Evolutionary conservation across 1,139 yeast genomes (phyloP), one percentile per base, ranked within the genome.

Genomic region (Saccharomyces hybrid): DNA sequence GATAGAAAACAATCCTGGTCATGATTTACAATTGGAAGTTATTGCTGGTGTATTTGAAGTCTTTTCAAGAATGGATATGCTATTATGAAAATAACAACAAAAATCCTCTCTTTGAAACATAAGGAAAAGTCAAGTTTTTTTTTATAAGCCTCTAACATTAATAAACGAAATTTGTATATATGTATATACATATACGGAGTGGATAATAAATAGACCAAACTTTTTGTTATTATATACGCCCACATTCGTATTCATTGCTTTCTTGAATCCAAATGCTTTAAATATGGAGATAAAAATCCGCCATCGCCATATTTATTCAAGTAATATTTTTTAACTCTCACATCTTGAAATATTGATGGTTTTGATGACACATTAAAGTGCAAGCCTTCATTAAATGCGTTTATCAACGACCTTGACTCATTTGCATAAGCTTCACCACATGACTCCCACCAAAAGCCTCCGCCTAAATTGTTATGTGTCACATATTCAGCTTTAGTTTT

Each of bases 371-470:
- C 23, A 11, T 59, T 47, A 28, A 38, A 51, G 23, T 51, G 46
- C 8, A 64, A 20, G 13, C 56, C 56, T 34, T 57, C 55, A 6
- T 59, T 52, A 51, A 61, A 68, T 0, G 64, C 60, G 32, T 57
- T 56, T n/a, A 83, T 65, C 42, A 82, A 65, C 1, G 81, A 76
- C 46, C 73, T 64, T 0, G 65, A 57, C 1, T 64, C 61, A 31
- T 71, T 64, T 0, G 54, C 44, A 48, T 68, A 64, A 2, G 64
- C 58, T 64, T 89, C 96, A 0, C 96, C 96, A 53, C 84, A 77
- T 0, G 96, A 85, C 64, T 90, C 96, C 98, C 98, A 93, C 85
- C 89, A 90, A 83, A 93, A 84, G 0, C 88, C 96, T 0, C 98
- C 98, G 0, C 85, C 95, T 8, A 89, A 72, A 0, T 72, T 64